Evolutionary conservation across 768 basidiomycete genomes (phyloP), one percentile per base, ranked within the genome.

Genomic region (Mycena latifolia): DNA sequence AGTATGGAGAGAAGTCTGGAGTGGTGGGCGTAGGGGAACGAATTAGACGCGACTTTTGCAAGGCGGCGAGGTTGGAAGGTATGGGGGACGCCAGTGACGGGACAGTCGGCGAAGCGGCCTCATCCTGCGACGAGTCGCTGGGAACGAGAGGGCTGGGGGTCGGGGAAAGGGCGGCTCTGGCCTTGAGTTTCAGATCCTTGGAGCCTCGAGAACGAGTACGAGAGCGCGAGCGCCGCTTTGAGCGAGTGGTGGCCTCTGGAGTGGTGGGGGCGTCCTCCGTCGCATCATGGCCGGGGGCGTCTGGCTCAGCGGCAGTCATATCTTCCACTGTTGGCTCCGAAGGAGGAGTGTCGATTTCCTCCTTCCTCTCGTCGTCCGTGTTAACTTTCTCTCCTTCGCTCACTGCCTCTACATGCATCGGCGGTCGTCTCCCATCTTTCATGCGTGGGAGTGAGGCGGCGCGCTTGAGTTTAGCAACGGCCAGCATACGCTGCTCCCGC

Each of bases 381-480:
- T 77, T 79, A 51, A 77, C 79, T 75, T 85, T 89, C 77, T 94
- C 93, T 12, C 93, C 92, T 76, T 94, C 93, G 73, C 92, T 94
- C 55, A 93, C 88, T 22, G 88, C 91, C 70, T 93, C 92, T 69
- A 87, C 82, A 73, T 92, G 93, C 92, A 94, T 93, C 52, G 91
- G 93, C 0, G 94, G 95, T 46, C 95, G 84, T 60, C 95, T 82
- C 10, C 95, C 95, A 77, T 95, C 92, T 77, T 95, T 95, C 90
- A 93, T 93, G 66, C 95, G 86, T 39, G 95, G 96, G 29, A 97
- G 79, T 18, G 95, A 96, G 59, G 95, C 93, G 46, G 96, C 95
- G 71, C 96, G 89, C 80, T 92, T 95, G 69, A 98, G 88, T 80
- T 91, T 95, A 48, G 94, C 94, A 51, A 97, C 91, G 14, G 95